Conservation (phyloP, 2,329 filamentous ascomycete species). For the Cladosporium sp. region DNA sequence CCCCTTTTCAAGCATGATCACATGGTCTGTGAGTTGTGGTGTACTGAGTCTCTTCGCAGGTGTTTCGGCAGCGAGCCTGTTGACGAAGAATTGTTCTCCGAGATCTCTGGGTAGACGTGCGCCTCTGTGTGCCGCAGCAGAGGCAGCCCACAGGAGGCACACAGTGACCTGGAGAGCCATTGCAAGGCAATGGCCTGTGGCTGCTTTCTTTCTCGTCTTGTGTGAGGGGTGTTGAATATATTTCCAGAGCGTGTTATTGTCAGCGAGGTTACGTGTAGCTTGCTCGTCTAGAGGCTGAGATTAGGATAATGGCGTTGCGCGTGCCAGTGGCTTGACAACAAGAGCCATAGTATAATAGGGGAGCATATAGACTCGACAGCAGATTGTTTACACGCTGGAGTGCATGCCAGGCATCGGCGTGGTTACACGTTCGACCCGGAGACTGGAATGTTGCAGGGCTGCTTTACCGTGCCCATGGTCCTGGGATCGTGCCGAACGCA, state of each 20-base stretch:
- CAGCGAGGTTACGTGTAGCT: not conserved
- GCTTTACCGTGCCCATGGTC: not conserved
- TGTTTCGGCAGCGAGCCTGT: not conserved
- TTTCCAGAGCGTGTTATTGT: not conserved
- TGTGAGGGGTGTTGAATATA: not conserved
- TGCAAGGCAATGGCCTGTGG: not conserved
- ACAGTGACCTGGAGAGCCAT: slow-evolving; percentile 9
- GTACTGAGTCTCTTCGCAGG: not conserved
- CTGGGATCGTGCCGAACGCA: not conserved
- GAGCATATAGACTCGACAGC: not conserved
- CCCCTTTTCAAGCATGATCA: slow-evolving; percentile 26
- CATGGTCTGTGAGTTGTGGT: slow-evolving; percentile 22
- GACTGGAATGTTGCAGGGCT: not conserved
- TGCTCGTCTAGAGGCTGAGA: not conserved
- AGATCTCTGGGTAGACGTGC: slow-evolving; percentile 11
- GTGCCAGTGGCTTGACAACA: not conserved
- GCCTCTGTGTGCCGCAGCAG: not conserved
- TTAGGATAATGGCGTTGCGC: not conserved
- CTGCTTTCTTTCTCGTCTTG: too few species aligned
- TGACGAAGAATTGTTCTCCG: slow-evolving; percentile 9
- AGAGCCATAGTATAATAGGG: not conserved
- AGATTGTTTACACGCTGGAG: not conserved
- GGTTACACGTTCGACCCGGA: not conserved
- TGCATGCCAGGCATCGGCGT: not conserved
- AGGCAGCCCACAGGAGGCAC: not conserved